phyloP scores from a whole-genome alignment of 2,329 filamentous ascomycete genomes.

The Sporothrix mexicana region DNA sequence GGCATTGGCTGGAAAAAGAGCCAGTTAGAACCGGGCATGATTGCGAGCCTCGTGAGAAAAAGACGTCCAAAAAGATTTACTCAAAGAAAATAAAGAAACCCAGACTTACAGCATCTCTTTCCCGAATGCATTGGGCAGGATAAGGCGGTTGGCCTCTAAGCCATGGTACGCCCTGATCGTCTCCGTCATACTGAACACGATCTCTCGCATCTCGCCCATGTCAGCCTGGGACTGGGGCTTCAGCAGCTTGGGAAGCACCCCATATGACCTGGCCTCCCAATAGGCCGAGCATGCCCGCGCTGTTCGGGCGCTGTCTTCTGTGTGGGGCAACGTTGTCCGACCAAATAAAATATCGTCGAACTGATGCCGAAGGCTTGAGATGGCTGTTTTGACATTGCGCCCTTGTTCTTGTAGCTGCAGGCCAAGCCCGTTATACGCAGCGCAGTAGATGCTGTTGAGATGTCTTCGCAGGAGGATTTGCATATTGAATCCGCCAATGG shows the following conservation, averaged over 20 bases:
- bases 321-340: background rate
- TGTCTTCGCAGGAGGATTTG: constrained; percentile 32
- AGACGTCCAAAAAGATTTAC: too few species aligned
- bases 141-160: constrained; percentile 15
- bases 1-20: constrained; percentile 35
- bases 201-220: constrained; percentile 23
- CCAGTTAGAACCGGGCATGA: too few species aligned
- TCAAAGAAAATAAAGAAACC: too few species aligned
- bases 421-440: background rate
- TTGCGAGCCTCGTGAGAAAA: too few species aligned
- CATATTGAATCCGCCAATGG: constrained; percentile 26
- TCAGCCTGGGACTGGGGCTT: constrained; percentile 10
- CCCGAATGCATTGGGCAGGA: constrained; percentile 36
- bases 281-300: constrained; percentile 34
- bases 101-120: constrained; percentile 33
- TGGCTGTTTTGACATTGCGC: background rate
- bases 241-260: constrained; percentile 23
- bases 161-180: constrained; percentile 36
- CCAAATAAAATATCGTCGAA: constrained; percentile 25
- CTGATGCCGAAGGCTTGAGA: constrained; percentile 27
- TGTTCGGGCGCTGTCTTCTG: constrained; percentile 20
- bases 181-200: constrained; percentile 31
- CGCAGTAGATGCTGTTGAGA: constrained; percentile 34
- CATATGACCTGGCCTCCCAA: constrained; percentile 34
- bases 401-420: background rate